These are phyloP conservation scores for Phytophthora niederhauseri DNA, from an alignment of 352 stramenopile genomes.

Conservation along the genomic window DNA sequence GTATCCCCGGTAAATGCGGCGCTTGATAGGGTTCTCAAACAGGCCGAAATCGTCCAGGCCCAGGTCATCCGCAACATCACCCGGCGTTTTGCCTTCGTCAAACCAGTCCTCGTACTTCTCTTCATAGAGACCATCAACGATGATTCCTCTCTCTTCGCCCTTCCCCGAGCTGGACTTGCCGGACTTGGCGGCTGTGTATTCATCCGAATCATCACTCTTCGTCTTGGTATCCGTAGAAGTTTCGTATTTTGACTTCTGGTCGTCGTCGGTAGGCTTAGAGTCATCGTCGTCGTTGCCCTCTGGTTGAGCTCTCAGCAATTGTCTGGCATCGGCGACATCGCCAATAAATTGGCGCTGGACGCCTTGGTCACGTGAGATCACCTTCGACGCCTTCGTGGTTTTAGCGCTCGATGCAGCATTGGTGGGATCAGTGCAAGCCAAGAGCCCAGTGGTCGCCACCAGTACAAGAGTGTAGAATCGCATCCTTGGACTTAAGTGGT, in stretches of 20 bases:
- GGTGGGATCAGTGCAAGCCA: background rate
- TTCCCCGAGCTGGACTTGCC: background rate
- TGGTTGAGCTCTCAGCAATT: background rate
- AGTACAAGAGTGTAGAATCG: background rate
- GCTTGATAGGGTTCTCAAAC: constrained; percentile 1
- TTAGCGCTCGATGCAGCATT: background rate
- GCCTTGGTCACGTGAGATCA: background rate
- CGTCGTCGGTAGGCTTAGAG: background rate
- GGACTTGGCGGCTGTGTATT: background rate
- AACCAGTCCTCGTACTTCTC: constrained; percentile 5
- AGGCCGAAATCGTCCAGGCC: background rate
- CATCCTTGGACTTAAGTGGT: background rate
- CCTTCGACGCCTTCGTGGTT: background rate
- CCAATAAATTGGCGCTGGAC: background rate
- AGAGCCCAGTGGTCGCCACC: background rate
- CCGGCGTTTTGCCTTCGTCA: constrained; percentile 1
- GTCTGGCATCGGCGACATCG: background rate
- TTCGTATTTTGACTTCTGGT: background rate
- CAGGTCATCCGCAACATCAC: background rate
- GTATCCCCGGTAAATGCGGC: constrained; percentile 3
- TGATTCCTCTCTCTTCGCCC: background rate
- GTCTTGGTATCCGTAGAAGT: background rate
- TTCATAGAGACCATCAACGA: background rate
- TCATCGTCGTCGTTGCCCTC: background rate
- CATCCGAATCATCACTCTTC: background rate